phyloP scores from a whole-genome alignment of 441 rosid species.

The Breynia disticha region DNA sequence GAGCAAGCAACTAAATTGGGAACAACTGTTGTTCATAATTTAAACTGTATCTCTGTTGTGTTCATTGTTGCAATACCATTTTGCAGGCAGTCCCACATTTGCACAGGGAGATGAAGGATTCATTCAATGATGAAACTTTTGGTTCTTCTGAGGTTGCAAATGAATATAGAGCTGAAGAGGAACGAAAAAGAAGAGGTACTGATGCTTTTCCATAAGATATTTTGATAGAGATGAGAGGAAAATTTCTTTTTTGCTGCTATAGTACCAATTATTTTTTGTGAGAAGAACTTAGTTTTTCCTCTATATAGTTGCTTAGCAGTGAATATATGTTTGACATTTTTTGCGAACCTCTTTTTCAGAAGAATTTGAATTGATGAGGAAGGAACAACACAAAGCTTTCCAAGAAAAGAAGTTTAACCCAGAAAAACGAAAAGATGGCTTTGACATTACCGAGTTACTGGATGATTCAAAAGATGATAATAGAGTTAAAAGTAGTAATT shows the following conservation, averaged over 20 bases:
- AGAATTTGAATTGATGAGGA: constrained; percentile 92
- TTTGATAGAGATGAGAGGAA: constrained; percentile 6
- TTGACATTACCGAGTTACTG: constrained; percentile 52
- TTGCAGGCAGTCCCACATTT: constrained; percentile 69
- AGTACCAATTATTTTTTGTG: constrained; percentile 1
- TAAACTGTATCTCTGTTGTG: neutral
- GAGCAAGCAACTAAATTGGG: constrained; percentile 4
- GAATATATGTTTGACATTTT: neutral
- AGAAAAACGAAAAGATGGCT: constrained; percentile 46
- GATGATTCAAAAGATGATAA: constrained; percentile 61
- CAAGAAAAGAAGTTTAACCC: constrained; percentile 69
- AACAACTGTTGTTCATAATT: neutral
- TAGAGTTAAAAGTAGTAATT: constrained; percentile 27
- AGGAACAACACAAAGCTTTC: constrained; percentile 82
- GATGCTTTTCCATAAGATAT: constrained; percentile 10
- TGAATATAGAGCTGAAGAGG: constrained; percentile 94
- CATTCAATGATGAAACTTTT: constrained; percentile 86
- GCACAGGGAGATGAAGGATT: constrained; percentile 64
- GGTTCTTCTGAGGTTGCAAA: constrained; percentile 70
- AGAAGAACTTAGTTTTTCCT: neutral
- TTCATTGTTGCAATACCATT: constrained; percentile 7
- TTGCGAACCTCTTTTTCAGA: constrained; percentile 29
- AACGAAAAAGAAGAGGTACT: constrained; percentile 91
- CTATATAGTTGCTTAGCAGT: neutral
- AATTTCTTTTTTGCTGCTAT: constrained; percentile 6